Percentiles rank a stretch among this genome's conserved stretches.
phyloP scores from a whole-genome alignment of 495 filamentous ascomycete genomes.

The Penicillium arizonense region DNA sequence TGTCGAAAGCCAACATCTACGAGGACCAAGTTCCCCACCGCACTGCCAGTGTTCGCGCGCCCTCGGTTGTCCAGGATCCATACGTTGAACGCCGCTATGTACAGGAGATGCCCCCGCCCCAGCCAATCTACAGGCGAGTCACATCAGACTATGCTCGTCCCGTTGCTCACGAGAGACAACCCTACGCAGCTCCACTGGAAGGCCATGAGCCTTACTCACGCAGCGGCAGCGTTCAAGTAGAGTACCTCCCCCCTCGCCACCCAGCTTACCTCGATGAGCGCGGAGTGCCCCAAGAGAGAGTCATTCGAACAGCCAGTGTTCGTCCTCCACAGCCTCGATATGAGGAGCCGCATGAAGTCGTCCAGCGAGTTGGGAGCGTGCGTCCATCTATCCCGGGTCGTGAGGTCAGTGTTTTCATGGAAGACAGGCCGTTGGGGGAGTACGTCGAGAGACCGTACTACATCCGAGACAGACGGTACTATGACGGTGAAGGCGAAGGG shows the following conservation, averaged over 20 bases:
- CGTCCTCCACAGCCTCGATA: conserved; percentile 56
- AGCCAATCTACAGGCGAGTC: conserved; percentile 39
- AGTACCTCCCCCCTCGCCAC: conserved; percentile 39
- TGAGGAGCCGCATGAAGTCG: conserved; percentile 47
- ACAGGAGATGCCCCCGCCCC: conserved; percentile 45
- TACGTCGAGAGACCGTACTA: conserved; percentile 46
- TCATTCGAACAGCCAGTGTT: conserved; percentile 57
- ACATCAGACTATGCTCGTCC: conserved; percentile 39
- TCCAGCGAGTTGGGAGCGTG: conserved; percentile 51
- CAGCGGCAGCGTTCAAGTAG: conserved; percentile 41
- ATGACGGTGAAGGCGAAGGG: conserved; percentile 36
- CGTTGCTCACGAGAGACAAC: conserved; percentile 27
- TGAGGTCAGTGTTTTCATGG: conserved; percentile 41
- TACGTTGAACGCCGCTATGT: conserved; percentile 45
- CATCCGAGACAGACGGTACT: conserved; percentile 39
- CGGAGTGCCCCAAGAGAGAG: conserved; percentile 49
- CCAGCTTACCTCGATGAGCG: conserved; percentile 41
- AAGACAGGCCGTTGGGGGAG: conserved; percentile 37
- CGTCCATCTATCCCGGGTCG: conserved; percentile 39
- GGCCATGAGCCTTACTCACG: conserved; percentile 37
- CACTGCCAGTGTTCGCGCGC: conserved; percentile 38
- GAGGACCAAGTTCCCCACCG: conserved; percentile 36
- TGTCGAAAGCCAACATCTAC: conserved; percentile 33
- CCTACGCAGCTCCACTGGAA: conserved; percentile 31
- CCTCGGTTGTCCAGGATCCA: conserved; percentile 41